Evolutionary conservation across 805 yeast species (phyloP).

Genomic region (Candida lessepsii): DNA sequence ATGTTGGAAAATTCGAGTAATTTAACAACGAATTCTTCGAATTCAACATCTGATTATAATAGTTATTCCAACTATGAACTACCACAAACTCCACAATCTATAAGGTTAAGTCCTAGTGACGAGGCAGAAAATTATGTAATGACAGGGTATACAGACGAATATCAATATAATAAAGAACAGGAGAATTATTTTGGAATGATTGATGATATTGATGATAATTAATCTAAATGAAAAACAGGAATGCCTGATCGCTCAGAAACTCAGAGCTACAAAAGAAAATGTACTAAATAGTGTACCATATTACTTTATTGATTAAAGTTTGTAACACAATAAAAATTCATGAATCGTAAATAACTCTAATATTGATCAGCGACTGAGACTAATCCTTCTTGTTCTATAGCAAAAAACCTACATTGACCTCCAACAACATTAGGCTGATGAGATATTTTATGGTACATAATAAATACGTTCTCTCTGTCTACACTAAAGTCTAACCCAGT

Average conservation of each 20-base stretch:
- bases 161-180: conserved; percentile 28
- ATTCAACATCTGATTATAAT: conserved; percentile 4
- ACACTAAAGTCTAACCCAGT: conserved; percentile 7
- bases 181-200: conserved; percentile 40
- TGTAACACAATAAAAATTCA: conserved; percentile 4
- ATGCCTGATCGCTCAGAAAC: too few species aligned
- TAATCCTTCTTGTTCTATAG: conserved; percentile 29
- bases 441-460: conserved; percentile 12
- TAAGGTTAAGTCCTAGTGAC: conserved; percentile 32
- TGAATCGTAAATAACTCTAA: background rate
- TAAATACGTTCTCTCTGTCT: conserved; percentile 13
- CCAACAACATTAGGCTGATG: conserved; percentile 4
- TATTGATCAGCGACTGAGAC: conserved; percentile 17
- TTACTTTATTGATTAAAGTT: conserved; percentile 9
- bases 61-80: conserved; percentile 11
- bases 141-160: conserved; percentile 25
- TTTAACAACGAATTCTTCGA: background rate
- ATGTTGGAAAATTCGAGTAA: conserved; percentile 2
- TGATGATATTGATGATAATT: conserved; percentile 15
- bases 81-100: conserved; percentile 28
- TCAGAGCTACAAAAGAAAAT: background rate
- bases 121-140: conserved; percentile 41
- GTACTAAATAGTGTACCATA: conserved; percentile 6
- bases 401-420: conserved; percentile 22
- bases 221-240: background rate